These are phyloP conservation scores for Curvularia sp. DNA, from an alignment of 2,329 filamentous ascomycete genomes.

Conservation along the genomic window DNA sequence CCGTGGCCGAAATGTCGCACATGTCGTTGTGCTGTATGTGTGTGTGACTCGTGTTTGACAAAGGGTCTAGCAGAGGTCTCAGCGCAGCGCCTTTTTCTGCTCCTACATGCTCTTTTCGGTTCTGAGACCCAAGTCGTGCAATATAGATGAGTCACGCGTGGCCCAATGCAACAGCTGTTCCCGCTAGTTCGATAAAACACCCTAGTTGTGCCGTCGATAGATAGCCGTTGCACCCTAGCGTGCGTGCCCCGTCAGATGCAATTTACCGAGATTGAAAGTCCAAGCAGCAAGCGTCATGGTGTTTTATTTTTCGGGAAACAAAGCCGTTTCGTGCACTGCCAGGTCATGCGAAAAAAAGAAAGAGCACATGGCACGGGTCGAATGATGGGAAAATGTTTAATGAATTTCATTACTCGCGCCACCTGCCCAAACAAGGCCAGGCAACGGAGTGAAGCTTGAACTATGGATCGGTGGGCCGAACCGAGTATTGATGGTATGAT, in stretches of 20 bases:
- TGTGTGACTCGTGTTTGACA: conserved; percentile 2
- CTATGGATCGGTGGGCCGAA: conserved; percentile 12
- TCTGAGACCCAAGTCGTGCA: not conserved
- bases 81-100: not conserved
- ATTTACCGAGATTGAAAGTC: conserved; percentile 23
- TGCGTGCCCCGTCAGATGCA: conserved; percentile 7
- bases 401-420: conserved; percentile 24
- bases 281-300: conserved; percentile 3
- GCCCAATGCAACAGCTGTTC: conserved; percentile 4
- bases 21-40: not conserved
- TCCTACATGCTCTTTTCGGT: not conserved
- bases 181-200: not conserved
- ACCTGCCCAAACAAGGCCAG: conserved; percentile 7
- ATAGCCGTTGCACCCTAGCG: conserved; percentile 22
- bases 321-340: conserved; percentile 7
- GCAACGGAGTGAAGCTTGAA: conserved; percentile 9
- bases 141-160: conserved; percentile 5
- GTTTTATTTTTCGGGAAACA: conserved; percentile 2
- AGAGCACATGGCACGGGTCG: not conserved
- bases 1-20: not conserved
- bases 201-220: conserved; percentile 6
- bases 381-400: conserved; percentile 2
- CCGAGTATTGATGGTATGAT: conserved; percentile 10
- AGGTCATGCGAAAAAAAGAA: conserved; percentile 10
- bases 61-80: not conserved